A percentile compares a stretch with the other conserved stretches of the same genome.
phyloP scores from a whole-genome alignment of 179 eudicot genomes.

The Corrigiola litoralis region DNA sequence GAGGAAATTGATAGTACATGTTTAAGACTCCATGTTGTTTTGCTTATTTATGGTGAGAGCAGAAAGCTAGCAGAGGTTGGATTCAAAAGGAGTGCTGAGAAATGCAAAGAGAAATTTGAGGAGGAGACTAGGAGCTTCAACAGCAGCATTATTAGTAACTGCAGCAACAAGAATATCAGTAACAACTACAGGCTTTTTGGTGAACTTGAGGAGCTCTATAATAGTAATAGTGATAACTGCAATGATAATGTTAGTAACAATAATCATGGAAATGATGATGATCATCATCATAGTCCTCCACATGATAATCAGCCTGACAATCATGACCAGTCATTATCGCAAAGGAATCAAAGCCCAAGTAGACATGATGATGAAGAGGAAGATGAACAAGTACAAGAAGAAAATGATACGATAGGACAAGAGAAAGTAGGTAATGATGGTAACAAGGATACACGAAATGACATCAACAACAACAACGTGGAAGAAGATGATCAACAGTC shows the following conservation, averaged over 20 bases:
- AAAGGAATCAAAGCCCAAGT: not conserved
- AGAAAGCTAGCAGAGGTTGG: constrained; percentile 85
- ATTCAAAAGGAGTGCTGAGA: constrained; percentile 62
- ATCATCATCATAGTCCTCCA: constrained; percentile 2
- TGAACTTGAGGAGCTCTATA: constrained; percentile 68
- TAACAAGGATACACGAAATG: constrained; percentile 4
- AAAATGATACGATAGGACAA: constrained; percentile 11
- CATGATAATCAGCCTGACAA: not conserved
- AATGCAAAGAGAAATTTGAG: constrained; percentile 81
- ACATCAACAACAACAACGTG: not conserved
- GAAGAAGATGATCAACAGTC: constrained; percentile 18
- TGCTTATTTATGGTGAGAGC: constrained; percentile 33
- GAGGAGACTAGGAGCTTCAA: constrained; percentile 64
- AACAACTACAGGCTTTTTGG: constrained; percentile 55
- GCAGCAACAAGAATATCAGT: constrained; percentile 18
- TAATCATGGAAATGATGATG: not conserved
- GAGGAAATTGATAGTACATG: constrained; percentile 9
- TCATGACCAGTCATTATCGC: constrained; percentile 4
- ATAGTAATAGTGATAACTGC: constrained; percentile 20
- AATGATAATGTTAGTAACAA: constrained; percentile 6
- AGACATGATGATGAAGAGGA: constrained; percentile 7
- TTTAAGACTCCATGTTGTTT: constrained; percentile 16
- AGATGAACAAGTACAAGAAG: constrained; percentile 9
- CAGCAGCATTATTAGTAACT: constrained; percentile 20
- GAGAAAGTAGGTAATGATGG: not conserved